A percentile compares a stretch with the other conserved stretches of the same genome.
Evolutionary conservation across 169 alveolate genomes (phyloP).

Genomic region (Plasmodium berghei): DNA sequence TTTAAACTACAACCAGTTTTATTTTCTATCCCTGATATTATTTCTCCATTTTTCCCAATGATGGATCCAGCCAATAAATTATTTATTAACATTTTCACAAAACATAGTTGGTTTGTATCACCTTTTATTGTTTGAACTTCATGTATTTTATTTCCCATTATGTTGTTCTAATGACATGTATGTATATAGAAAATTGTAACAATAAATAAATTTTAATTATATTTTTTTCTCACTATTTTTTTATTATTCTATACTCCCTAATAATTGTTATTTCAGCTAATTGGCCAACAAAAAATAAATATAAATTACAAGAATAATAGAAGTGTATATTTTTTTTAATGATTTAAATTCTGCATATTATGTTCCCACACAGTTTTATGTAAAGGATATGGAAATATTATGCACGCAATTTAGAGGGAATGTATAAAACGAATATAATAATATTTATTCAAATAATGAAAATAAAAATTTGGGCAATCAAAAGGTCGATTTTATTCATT

Average conservation of each 20-base stretch:
- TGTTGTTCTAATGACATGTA: not conserved
- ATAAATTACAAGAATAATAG: not conserved
- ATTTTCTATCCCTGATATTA: slow-evolving; percentile 63
- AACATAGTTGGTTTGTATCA: slow-evolving; percentile 31
- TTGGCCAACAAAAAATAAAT: not conserved
- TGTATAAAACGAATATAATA: no score
- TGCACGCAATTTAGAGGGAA: no score
- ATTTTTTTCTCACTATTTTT: not conserved
- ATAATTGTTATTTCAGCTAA: not conserved
- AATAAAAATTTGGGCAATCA: no score
- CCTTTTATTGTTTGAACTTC: slow-evolving; percentile 3
- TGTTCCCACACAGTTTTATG: no score
- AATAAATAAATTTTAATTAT: not conserved
- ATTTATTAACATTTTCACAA: slow-evolving; percentile 71
- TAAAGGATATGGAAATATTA: no score
- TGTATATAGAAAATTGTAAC: not conserved
- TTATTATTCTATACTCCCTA: no score
- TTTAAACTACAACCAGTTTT: slow-evolving; percentile 75
- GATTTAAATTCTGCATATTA: no score
- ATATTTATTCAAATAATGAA: no score
- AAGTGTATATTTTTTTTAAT: no score
- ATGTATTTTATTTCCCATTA: slow-evolving; percentile 39
- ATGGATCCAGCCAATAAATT: slow-evolving; percentile 75
- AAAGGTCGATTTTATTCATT: no score
- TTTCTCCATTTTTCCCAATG: slow-evolving; percentile 71